phyloP scores from a whole-genome alignment of 1,284 basidiomycete species.

The Apiotrichum brassicae region DNA sequence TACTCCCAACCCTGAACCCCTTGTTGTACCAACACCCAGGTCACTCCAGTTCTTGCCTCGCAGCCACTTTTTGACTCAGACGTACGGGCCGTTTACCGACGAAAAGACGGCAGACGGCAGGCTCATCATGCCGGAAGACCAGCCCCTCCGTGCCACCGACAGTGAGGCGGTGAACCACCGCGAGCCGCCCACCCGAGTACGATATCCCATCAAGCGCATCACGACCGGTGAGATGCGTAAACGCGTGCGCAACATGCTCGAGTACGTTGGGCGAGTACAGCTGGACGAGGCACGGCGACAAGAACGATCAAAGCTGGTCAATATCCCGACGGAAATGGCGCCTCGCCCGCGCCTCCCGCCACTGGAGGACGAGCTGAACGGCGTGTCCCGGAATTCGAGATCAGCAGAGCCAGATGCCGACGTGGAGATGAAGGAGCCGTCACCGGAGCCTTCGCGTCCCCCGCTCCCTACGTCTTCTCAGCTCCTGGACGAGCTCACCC shows the following conservation, averaged over 20 bases:
- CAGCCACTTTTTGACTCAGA: slow-evolving; percentile 35
- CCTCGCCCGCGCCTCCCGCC: slow-evolving; percentile 10
- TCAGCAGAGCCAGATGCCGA: background rate
- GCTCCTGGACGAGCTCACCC: slow-evolving; percentile 80
- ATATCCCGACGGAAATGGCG: slow-evolving; percentile 31
- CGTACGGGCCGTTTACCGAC: slow-evolving; percentile 36
- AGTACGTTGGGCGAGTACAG: slow-evolving; percentile 66
- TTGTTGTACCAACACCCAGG: slow-evolving; percentile 57
- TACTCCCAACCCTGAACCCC: slow-evolving; percentile 61
- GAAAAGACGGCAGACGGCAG: slow-evolving; percentile 30
- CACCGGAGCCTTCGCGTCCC: slow-evolving; percentile 1
- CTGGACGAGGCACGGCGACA: slow-evolving; percentile 65
- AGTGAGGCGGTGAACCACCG: slow-evolving; percentile 49
- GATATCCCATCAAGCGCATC: slow-evolving; percentile 89
- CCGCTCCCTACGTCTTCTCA: slow-evolving; percentile 54
- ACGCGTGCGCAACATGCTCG: slow-evolving; percentile 80
- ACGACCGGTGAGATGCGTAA: slow-evolving; percentile 97
- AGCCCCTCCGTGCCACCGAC: slow-evolving; percentile 23
- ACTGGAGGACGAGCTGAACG: slow-evolving; percentile 9
- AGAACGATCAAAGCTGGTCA: slow-evolving; percentile 61
- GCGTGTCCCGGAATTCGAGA: slow-evolving; percentile 1
- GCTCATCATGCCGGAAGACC: slow-evolving; percentile 28
- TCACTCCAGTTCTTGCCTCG: slow-evolving; percentile 28
- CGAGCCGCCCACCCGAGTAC: slow-evolving; percentile 84
- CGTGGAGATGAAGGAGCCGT: slow-evolving; percentile 4